Evolutionary conservation across 208 protist species (phyloP).

Genomic region (Eutreptiella sp.): DNA sequence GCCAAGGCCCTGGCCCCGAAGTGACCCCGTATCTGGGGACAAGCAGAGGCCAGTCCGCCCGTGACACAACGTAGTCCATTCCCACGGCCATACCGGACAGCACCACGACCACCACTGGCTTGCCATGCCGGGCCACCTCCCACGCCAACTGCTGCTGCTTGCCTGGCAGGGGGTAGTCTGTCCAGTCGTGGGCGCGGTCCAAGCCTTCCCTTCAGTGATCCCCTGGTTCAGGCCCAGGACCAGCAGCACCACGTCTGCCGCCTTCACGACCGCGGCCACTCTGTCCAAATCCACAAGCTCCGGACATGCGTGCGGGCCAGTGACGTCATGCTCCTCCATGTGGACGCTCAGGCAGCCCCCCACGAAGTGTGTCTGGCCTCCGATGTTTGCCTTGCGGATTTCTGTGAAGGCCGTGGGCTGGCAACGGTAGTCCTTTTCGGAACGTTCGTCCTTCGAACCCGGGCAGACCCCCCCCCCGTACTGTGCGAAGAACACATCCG

Average conservation of each 20-base stretch:
- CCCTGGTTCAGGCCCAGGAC: conserved; percentile 24
- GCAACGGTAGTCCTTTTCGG: conserved; percentile 1
- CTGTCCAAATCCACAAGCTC: no score
- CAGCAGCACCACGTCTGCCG: conserved; percentile 31
- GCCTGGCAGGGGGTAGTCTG: conserved; percentile 17
- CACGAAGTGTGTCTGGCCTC: conserved; percentile 6
- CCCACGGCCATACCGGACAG: conserved; percentile 32
- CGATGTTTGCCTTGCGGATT: conserved; percentile 25
- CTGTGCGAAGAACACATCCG: conserved; percentile 1
- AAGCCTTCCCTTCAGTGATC: conserved; percentile 25
- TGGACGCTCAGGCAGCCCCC: conserved; percentile 21
- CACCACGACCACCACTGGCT: conserved; percentile 32
- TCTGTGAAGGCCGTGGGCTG: conserved; percentile 17
- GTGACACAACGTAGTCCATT: conserved; percentile 25
- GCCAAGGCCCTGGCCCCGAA: conserved; percentile 31
- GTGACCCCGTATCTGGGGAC: conserved; percentile 22
- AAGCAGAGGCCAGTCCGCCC: conserved; percentile 18
- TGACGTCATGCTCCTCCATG: conserved; percentile 12
- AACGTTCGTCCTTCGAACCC: no score
- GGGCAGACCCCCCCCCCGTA: no score
- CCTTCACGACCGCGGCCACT: conserved; percentile 21
- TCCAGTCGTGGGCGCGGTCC: conserved; percentile 27
- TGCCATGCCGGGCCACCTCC: conserved; percentile 9
- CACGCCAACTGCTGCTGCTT: conserved; percentile 31
- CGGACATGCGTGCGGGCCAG: no score